Base-by-base conservation (phyloP, 1,139 yeast genomes). In the Debaryomycetaceae sp. region DNA sequence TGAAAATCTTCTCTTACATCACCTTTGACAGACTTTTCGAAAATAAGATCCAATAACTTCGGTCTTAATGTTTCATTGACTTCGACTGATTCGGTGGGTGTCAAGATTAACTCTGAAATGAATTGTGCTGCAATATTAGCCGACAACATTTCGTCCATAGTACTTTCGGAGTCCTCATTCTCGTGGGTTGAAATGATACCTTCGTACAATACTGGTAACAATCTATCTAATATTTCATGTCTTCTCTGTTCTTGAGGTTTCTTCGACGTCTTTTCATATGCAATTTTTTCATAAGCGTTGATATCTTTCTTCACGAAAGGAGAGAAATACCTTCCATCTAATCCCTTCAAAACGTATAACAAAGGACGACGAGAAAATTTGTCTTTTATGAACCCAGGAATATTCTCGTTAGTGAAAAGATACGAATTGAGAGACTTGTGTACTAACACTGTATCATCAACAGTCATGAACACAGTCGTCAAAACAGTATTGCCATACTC, bases 331-430 rank as follows among this genome's bases (percentile, higher is more conserved):
- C 87, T 84, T 31, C 91, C 88, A 55, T 85, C 87, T 49, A 87
- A 75, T 4, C 96, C 97, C 49, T 83, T 78, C 51, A 91, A 73
- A 48, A 91, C 69, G 64, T 89, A 91, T 47, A 93, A 68, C 59
- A 91, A 81, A 36, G 98, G 97, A 65, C 97, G 82, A 70, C 99
- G 81, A 36, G 93, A 89, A 59, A 78, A 86, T 62, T 90, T 89
- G 54, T 87, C 86, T 43, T 75, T 72, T 37, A 87, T 69, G 37
- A 89, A 68, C 40, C 78, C 81, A 8, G 78, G 76, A 55, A 89
- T 70, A 35, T 68, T 60, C 42, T 81, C 85, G 39, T 74, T 66
- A 40, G 78, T 72, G 53, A 80, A 76, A 44, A 82, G 74, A 48
- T 83, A 86, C 36, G 76, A 69, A 36, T 75, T 69, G 60, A 91